These are phyloP conservation scores for Epichloe bromicola DNA, from an alignment of 2,329 filamentous ascomycete species.

Conservation along the genomic window DNA sequence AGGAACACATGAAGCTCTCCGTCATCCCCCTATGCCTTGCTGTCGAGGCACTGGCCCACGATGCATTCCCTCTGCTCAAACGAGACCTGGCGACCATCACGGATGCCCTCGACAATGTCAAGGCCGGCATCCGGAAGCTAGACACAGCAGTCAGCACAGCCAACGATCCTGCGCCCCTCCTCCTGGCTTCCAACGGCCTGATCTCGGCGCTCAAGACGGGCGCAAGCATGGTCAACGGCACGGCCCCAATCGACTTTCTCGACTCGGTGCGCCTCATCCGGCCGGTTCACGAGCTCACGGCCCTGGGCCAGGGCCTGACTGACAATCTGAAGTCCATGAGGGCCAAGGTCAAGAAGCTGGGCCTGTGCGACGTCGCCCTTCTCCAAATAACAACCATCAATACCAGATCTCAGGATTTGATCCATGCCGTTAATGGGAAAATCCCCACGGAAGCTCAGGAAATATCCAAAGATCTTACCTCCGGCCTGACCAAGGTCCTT, in stretches of 20 bases:
- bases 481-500: background rate
- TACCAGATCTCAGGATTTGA: background rate
- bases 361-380: background rate
- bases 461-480: background rate
- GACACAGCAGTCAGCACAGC: background rate
- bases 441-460: background rate
- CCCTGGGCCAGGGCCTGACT: background rate
- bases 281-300: background rate
- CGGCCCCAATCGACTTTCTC: background rate
- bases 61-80: background rate
- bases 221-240: background rate
- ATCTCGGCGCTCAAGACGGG: background rate
- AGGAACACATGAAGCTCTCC: conserved; percentile 6
- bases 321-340: background rate
- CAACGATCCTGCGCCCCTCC: background rate
- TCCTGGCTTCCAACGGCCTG: background rate
- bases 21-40: conserved; percentile 6
- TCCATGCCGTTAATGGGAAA: background rate
- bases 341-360: background rate
- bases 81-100: background rate
- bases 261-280: background rate
- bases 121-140: background rate
- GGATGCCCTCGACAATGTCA: background rate
- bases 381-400: background rate
- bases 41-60: background rate